Evolutionary conservation across 768 basidiomycete genomes (phyloP).

Genomic region (Boletus rufocinnamomeus): DNA sequence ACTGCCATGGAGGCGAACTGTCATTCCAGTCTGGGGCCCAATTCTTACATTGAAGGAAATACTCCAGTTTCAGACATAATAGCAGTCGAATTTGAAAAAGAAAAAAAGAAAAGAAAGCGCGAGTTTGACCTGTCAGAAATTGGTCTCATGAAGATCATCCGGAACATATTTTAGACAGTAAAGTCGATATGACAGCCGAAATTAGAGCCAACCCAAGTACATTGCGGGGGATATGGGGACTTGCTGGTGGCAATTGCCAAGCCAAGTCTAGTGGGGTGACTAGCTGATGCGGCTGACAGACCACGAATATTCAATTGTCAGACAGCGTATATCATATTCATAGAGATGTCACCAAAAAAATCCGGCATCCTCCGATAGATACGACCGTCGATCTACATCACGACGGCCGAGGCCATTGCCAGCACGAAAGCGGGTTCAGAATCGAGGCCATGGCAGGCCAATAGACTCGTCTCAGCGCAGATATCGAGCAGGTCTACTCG

Average conservation of each 20-base stretch:
- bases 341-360: neutral
- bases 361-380: conserved; percentile 8
- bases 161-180: neutral
- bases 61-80: neutral
- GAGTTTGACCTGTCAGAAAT: neutral
- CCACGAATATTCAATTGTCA: conserved; percentile 1
- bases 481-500: neutral
- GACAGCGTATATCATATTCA: conserved; percentile 7
- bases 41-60: neutral
- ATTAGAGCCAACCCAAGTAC: neutral
- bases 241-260: neutral
- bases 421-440: neutral
- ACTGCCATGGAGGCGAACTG: conserved; percentile 14
- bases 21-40: conserved; percentile 2
- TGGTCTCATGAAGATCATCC: neutral
- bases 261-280: neutral
- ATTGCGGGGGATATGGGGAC: neutral
- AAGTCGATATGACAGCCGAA: neutral
- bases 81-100: conserved; percentile 4
- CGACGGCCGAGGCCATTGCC: neutral
- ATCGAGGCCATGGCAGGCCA: neutral
- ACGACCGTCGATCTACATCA: conserved; percentile 4
- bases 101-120: neutral
- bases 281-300: no score
- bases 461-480: neutral